Evolutionary conservation across 1,139 yeast genomes (phyloP).

Genomic region (Debaryomycetaceae sp.): DNA sequence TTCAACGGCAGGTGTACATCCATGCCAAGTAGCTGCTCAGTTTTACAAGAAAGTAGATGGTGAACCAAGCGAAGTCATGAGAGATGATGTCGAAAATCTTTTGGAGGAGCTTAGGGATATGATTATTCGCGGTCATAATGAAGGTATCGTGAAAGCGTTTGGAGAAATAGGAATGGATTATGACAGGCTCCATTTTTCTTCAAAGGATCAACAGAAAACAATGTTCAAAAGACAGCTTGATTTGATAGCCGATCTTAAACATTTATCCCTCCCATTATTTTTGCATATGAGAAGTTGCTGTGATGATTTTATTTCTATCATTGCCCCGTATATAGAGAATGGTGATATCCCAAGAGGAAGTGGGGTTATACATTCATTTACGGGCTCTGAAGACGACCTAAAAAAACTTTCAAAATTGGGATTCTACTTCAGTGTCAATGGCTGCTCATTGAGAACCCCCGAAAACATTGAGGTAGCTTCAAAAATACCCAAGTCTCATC

Average conservation of each 20-base stretch:
- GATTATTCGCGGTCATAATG: conserved; percentile 44
- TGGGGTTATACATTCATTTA: conserved; percentile 91
- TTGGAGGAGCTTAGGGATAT: conserved; percentile 46
- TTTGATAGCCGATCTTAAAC: conserved; percentile 46
- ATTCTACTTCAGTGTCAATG: conserved; percentile 79
- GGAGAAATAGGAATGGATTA: conserved; percentile 95
- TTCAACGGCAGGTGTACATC: conserved; percentile 92
- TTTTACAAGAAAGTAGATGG: conserved; percentile 24
- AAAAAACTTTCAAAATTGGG: conserved; percentile 52
- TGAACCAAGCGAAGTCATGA: conserved; percentile 19
- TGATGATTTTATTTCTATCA: conserved; percentile 65
- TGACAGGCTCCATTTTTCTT: conserved; percentile 77
- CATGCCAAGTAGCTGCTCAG: conserved; percentile 75
- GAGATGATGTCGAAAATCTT: conserved; percentile 31
- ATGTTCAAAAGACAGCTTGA: conserved; percentile 74
- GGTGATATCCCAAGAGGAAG: conserved; percentile 34
- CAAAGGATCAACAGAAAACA: conserved; percentile 59
- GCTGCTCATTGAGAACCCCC: conserved; percentile 81
- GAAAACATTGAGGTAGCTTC: conserved; percentile 69
- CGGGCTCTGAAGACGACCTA: conserved; percentile 72
- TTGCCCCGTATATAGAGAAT: conserved; percentile 53
- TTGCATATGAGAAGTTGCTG: conserved; percentile 89
- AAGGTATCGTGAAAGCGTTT: conserved; percentile 64
- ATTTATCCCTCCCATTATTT: conserved; percentile 67
- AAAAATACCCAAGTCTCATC: conserved; percentile 59